Base-by-base conservation (phyloP, 2,329 filamentous ascomycete genomes). In the Ascochyta clinopodiicola region DNA sequence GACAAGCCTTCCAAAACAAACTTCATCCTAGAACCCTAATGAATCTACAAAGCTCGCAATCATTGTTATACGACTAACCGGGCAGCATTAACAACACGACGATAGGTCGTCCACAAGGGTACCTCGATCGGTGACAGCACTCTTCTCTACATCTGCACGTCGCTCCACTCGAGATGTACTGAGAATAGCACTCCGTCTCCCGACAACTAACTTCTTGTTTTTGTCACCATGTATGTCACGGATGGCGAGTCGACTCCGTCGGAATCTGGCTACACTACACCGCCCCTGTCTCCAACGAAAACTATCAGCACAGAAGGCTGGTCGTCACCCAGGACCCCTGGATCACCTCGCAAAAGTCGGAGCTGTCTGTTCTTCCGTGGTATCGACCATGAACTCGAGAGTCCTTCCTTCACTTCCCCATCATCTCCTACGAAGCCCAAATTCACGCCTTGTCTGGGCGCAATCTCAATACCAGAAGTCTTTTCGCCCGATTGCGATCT, bases 271-370 rank as follows among this genome's bases (percentile, higher is more conserved):
- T 70, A 64, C 37, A 50, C 59, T 17, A 74, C 71, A 25, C 73
- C 71, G 19, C 72, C 70, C 9, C 54, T 73, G n/a, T 75, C 73
- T 40, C 72, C 72, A 25, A 66, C 67, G 31, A 75, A 74, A 53
- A 72, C 67, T 15, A 56, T 66, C 56, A 73, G 70, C 56, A 75
- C 68, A 34, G 66, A 65, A 29, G 69, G 57, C 52, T 72, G 68
- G 67, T 46, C 58, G 13, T 72, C 72, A 17, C 69, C 70, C 19
- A 65, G 61, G 40, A 73, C 67, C 36, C 71, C 72, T 7, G 44
- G 46, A 32, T 75, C 73, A 43, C 69, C 70, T 46, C 64, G 68
- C 44, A 73, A 71, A 48, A 59, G 59, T 46, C 64, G 54, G 44
- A 71, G 64, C 55, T 71, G 66, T 54, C 31, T 67, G 27, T 66